Conservation (phyloP, 2,329 filamentous ascomycete genomes). For the Colletotrichum endophyticum region DNA sequence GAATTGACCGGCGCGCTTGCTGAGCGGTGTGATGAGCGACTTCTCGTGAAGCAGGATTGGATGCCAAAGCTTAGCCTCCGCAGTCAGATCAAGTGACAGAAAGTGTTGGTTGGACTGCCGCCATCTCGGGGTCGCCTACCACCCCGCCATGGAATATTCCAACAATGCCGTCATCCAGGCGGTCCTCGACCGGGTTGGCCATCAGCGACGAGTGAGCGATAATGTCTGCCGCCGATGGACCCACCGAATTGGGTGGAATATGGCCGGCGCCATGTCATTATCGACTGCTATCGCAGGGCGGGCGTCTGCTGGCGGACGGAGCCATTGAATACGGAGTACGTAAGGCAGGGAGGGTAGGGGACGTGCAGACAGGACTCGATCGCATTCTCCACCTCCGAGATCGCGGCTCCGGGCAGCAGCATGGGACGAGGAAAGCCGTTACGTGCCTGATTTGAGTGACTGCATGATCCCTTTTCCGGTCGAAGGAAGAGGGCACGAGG, state of each 20-base stretch:
- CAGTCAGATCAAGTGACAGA: neutral
- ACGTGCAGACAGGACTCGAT: constrained; percentile 15
- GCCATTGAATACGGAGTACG: neutral
- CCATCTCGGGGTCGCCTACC: neutral
- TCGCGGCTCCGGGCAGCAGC: constrained; percentile 15
- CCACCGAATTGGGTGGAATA: constrained; percentile 7
- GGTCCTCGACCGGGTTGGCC: neutral
- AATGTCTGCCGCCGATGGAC: neutral
- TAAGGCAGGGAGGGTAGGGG: neutral
- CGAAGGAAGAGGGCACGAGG: neutral
- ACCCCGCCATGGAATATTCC: constrained; percentile 3
- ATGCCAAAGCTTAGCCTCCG: neutral
- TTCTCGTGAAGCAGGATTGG: constrained; percentile 6
- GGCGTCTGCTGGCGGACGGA: neutral
- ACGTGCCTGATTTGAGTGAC: neutral
- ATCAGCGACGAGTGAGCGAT: neutral
- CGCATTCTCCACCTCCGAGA: constrained; percentile 12
- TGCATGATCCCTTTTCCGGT: neutral
- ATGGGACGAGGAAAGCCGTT: constrained; percentile 2
- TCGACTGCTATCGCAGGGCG: neutral
- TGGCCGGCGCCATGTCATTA: neutral
- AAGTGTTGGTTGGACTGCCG: neutral
- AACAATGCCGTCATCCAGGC: constrained; percentile 16
- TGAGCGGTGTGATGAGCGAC: constrained; percentile 11
- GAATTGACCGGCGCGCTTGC: neutral